These are phyloP conservation scores for Teratosphaeria viscida DNA, from an alignment of 2,329 filamentous ascomycete genomes.

Conservation along the genomic window DNA sequence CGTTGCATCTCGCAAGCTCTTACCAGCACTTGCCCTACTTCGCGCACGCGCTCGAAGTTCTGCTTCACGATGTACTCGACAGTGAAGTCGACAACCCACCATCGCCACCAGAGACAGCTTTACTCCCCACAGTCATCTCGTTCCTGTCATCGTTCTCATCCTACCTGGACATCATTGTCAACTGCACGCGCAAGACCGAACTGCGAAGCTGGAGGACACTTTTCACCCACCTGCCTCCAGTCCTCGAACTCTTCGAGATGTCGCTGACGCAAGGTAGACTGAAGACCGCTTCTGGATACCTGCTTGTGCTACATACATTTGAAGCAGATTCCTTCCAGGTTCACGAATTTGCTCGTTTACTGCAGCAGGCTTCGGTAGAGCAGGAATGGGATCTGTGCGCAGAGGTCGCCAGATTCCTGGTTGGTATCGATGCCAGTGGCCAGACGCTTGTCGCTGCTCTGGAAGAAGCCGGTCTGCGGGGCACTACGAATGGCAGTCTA, in stretches of 20 bases:
- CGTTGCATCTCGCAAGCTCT: slow-evolving; percentile 69
- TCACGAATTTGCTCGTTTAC: slow-evolving; percentile 64
- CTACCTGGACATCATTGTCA: slow-evolving; percentile 90
- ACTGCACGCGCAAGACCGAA: slow-evolving; percentile 95
- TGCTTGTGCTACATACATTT: slow-evolving; percentile 84
- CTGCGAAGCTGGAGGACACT: slow-evolving; percentile 89
- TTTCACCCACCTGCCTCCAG: slow-evolving; percentile 81
- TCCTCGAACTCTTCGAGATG: slow-evolving; percentile 87
- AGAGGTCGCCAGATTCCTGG: slow-evolving; percentile 87
- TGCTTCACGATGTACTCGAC: slow-evolving; percentile 86
- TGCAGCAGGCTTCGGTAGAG: slow-evolving; percentile 70
- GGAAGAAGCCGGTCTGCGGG: slow-evolving; percentile 24
- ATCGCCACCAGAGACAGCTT: slow-evolving; percentile 33
- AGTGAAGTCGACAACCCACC: slow-evolving; percentile 72
- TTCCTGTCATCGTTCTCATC: slow-evolving; percentile 51
- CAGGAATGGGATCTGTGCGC: slow-evolving; percentile 93
- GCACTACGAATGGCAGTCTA: not conserved
- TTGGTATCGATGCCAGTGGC: slow-evolving; percentile 80
- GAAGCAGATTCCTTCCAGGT: slow-evolving; percentile 34
- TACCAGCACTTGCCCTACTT: slow-evolving; percentile 88
- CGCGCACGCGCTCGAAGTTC: slow-evolving; percentile 79
- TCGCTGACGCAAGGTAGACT: slow-evolving; percentile 73
- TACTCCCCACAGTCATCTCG: slow-evolving; percentile 42
- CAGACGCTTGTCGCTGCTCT: slow-evolving; percentile 66
- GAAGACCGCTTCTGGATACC: slow-evolving; percentile 91